Evolutionary conservation across 805 yeast species (phyloP).

Genomic region (Cyberlindnera euphorbiae): DNA sequence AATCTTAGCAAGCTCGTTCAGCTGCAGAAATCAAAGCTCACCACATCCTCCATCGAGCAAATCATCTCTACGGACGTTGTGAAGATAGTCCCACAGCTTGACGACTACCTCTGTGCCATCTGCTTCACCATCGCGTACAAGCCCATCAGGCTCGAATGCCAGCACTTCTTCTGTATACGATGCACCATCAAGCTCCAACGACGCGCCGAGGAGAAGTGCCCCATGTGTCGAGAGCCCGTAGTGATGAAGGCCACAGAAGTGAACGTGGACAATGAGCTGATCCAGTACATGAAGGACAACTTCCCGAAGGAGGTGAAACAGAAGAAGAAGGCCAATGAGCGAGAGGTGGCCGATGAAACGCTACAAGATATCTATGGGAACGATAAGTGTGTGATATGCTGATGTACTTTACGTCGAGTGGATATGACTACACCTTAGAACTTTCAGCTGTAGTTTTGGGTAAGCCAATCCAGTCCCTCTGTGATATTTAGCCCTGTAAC

Average conservation of each 20-base stretch:
- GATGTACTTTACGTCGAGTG: constrained; percentile 1
- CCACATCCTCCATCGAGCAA: constrained; percentile 20
- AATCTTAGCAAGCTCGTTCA: constrained; percentile 41
- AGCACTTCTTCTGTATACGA: constrained; percentile 67
- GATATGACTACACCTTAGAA: no score
- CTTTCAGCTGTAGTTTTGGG: not conserved
- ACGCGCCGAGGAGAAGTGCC: constrained; percentile 55
- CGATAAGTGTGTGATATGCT: constrained; percentile 15
- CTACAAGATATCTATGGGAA: constrained; percentile 22
- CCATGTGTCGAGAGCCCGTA: constrained; percentile 54
- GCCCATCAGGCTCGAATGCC: constrained; percentile 61
- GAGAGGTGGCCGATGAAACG: constrained; percentile 41
- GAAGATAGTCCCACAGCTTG: constrained; percentile 63
- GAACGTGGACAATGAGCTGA: constrained; percentile 52
- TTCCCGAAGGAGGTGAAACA: constrained; percentile 66
- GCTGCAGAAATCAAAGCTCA: constrained; percentile 23
- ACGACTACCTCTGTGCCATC: constrained; percentile 72
- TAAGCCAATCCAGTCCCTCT: constrained; percentile 10
- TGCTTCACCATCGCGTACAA: constrained; percentile 68
- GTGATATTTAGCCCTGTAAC: constrained; percentile 8
- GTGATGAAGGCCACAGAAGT: constrained; percentile 53
- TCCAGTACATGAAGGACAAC: constrained; percentile 49
- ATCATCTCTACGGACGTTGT: constrained; percentile 52
- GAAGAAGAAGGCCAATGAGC: constrained; percentile 52
- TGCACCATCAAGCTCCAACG: constrained; percentile 67